Conservation (phyloP, 2,329 filamentous ascomycete species). For the Colletotrichum sp. region DNA sequence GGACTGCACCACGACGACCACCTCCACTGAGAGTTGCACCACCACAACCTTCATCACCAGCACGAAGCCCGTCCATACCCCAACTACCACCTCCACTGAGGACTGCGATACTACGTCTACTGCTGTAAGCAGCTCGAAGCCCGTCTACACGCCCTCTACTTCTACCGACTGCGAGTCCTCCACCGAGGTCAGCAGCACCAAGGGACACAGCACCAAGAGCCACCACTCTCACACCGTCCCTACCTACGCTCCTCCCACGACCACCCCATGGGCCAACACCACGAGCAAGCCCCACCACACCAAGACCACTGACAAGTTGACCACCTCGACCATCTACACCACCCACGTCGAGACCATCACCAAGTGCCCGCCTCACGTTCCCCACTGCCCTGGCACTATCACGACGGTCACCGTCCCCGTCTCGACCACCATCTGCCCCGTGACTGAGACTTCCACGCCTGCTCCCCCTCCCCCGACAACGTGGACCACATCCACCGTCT, state of each 20-base stretch:
- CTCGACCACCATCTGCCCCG: constrained; percentile 44
- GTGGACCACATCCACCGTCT: constrained; percentile 44
- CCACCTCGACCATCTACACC: constrained; percentile 24
- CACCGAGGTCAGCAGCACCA: neutral
- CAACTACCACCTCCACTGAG: neutral
- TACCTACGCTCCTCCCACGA: constrained; percentile 8
- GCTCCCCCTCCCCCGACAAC: constrained; percentile 26
- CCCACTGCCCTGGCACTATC: constrained; percentile 30
- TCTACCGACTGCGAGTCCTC: neutral
- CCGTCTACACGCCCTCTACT: neutral
- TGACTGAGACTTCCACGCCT: neutral
- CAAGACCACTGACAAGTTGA: constrained; percentile 10
- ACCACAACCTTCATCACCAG: neutral
- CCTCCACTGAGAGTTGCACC: neutral
- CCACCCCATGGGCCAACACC: neutral
- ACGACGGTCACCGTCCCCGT: constrained; percentile 43
- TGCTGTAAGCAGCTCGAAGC: neutral
- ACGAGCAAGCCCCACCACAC: neutral
- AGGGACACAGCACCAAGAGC: neutral
- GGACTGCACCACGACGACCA: neutral
- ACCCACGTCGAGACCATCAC: constrained; percentile 22
- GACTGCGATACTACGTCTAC: neutral
- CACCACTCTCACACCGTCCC: neutral
- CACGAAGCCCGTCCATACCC: neutral
- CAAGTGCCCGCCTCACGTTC: constrained; percentile 9